Evolutionary conservation across 148 eudicot species (phyloP).

Genomic region (Nepenthes gracilis): DNA sequence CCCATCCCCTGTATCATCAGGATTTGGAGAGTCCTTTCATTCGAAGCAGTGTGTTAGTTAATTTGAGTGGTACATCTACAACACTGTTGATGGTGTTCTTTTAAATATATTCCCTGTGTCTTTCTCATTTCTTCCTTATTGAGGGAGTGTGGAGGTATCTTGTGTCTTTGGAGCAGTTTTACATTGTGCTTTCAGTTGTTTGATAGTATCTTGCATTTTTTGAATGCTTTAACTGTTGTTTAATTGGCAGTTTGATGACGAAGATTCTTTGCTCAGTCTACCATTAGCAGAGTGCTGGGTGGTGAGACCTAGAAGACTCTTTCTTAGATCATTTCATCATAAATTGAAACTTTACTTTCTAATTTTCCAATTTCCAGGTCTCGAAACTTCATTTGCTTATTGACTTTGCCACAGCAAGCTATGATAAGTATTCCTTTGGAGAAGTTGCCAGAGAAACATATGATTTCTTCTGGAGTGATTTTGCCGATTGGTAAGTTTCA

Average conservation of each 20-base stretch:
- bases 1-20: too few relatives aligned
- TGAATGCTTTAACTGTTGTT: background rate
- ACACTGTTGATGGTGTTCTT: too few relatives aligned
- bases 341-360: constrained; percentile 5
- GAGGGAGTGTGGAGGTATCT: too few relatives aligned
- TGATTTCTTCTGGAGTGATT: constrained; percentile 96
- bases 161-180: too few relatives aligned
- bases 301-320: constrained; percentile 41
- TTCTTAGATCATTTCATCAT: background rate
- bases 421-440: constrained; percentile 88
- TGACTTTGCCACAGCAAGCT: constrained; percentile 72
- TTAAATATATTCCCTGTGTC: too few relatives aligned
- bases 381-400: constrained; percentile 88
- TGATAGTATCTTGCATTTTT: background rate
- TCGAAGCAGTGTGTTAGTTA: too few relatives aligned
- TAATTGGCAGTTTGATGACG: constrained; percentile 54
- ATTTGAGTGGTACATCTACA: too few relatives aligned
- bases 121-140: too few relatives aligned
- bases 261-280: constrained; percentile 46
- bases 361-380: constrained; percentile 39
- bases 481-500: constrained; percentile 84
- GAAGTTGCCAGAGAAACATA: constrained; percentile 94
- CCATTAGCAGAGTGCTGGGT: constrained; percentile 96
- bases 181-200: background rate
- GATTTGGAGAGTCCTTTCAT: too few relatives aligned